Evolutionary conservation across 2,329 filamentous ascomycete species (phyloP).

Genomic region (Cercospora sp.): DNA sequence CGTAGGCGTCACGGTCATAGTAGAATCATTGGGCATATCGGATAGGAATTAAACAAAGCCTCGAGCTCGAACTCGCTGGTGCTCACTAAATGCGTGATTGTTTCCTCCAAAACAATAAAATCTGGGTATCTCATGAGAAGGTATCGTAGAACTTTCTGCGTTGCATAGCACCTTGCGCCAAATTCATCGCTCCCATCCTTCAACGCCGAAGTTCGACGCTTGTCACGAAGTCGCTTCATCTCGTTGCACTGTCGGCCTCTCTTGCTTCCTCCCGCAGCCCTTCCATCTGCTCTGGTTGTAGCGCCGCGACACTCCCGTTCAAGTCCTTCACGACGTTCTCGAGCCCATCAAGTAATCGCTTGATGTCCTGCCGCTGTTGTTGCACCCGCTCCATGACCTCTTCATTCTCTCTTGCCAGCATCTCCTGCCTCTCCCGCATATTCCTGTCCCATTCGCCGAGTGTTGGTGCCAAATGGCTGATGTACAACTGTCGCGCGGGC

Average conservation of each 20-base stretch:
- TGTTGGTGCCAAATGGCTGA: slow-evolving; percentile 60
- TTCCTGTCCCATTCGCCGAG: slow-evolving; percentile 53
- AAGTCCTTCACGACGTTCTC: slow-evolving; percentile 60
- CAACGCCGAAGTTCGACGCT: not conserved
- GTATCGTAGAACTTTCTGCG: not conserved
- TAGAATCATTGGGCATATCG: not conserved
- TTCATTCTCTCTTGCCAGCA: slow-evolving; percentile 56
- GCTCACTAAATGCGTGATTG: not conserved
- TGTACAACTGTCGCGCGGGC: slow-evolving; percentile 57
- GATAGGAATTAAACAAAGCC: not conserved
- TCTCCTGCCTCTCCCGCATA: slow-evolving; percentile 53
- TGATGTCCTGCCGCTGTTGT: slow-evolving; percentile 59
- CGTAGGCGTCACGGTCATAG: slow-evolving; percentile 8
- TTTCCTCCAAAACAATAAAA: not conserved
- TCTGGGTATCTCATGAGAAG: slow-evolving; percentile 10
- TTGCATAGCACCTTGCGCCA: not conserved
- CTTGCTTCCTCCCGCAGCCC: slow-evolving; percentile 35
- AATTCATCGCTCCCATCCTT: not conserved
- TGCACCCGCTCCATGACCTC: slow-evolving; percentile 54
- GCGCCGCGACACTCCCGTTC: slow-evolving; percentile 50
- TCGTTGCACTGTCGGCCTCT: slow-evolving; percentile 31
- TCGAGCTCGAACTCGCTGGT: not conserved
- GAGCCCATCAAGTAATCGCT: slow-evolving; percentile 55
- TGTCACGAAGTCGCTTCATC: slow-evolving; percentile 25
- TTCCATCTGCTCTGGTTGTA: slow-evolving; percentile 39